A percentile compares a stretch with the other conserved stretches of the same genome.
Conservation (phyloP, 2,329 filamentous ascomycete genomes). For the Colletotrichum eremochloae region DNA sequence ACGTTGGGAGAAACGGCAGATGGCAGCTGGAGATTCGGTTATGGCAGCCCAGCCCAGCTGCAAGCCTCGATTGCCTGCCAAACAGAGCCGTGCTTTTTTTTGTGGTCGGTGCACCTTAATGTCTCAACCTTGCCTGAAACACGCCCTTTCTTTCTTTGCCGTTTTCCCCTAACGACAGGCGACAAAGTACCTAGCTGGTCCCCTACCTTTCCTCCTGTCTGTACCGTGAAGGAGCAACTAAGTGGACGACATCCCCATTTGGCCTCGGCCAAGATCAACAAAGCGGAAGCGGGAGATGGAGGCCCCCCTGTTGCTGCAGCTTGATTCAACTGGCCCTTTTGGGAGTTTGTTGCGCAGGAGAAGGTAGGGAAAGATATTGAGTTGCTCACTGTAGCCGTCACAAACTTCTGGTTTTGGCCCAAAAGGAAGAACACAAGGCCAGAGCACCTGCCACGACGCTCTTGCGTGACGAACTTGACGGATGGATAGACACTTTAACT, state of each 20-base stretch:
- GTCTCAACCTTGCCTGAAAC: conserved; percentile 37
- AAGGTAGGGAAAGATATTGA: neutral
- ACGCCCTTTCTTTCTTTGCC: conserved; percentile 5
- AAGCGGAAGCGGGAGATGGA: neutral
- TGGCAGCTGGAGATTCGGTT: conserved; percentile 29
- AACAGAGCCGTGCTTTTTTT: conserved; percentile 20
- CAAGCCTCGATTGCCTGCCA: conserved; percentile 25
- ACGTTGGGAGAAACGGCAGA: conserved; percentile 18
- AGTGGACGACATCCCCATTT: neutral
- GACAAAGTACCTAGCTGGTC: neutral
- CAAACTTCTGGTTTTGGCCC: neutral
- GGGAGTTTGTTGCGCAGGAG: neutral
- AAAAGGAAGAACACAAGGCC: conserved; percentile 16
- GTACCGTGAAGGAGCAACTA: neutral
- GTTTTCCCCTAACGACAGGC: conserved; percentile 8
- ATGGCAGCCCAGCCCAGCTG: conserved; percentile 7
- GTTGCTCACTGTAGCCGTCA: neutral
- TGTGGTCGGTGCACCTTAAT: conserved; percentile 21
- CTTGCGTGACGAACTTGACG: neutral
- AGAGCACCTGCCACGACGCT: conserved; percentile 13
- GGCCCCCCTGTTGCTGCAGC: neutral
- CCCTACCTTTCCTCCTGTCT: neutral
- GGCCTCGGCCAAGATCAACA: neutral
- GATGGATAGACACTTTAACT: neutral
- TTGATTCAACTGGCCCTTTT: neutral